Evolutionary conservation across 2,329 filamentous ascomycete genomes (phyloP).

Genomic region (Metarhizium brunneum): DNA sequence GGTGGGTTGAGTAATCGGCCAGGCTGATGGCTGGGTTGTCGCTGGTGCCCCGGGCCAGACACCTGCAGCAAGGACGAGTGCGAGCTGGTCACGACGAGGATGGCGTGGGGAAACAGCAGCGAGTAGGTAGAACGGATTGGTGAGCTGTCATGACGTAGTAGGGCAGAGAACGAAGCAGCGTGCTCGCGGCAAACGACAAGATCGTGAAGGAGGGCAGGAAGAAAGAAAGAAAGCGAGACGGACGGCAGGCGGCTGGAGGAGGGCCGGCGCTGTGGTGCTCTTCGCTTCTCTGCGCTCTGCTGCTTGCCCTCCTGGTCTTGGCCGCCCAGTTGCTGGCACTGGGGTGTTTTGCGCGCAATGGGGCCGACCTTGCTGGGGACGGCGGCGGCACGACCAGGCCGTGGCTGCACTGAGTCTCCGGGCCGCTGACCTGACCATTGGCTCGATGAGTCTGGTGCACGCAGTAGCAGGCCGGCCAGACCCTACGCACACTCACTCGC

Average conservation of each 20-base stretch:
- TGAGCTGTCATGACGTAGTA: constrained; percentile 11
- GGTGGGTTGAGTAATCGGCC: constrained; percentile 11
- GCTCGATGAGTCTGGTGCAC: too few relatives aligned
- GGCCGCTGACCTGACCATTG: too few relatives aligned
- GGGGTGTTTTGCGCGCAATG: neutral
- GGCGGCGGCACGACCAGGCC: too few relatives aligned
- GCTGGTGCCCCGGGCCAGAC: constrained; percentile 2
- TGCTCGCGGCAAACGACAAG: constrained; percentile 6
- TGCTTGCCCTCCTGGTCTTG: too few relatives aligned
- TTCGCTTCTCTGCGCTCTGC: neutral
- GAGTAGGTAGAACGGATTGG: constrained; percentile 2
- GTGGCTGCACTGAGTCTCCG: neutral
- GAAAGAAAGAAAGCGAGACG: constrained; percentile 1
- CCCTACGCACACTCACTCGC: too few relatives aligned
- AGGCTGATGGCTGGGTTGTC: constrained; percentile 11
- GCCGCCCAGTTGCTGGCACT: too few relatives aligned
- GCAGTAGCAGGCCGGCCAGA: neutral
- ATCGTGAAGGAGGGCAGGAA: constrained; percentile 1
- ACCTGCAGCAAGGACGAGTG: constrained; percentile 2
- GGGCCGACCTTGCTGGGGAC: neutral
- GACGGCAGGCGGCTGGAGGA: constrained; percentile 5
- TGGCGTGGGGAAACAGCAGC: constrained; percentile 4
- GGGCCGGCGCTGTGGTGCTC: neutral
- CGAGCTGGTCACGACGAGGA: constrained; percentile 9
- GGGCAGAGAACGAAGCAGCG: constrained; percentile 3